phyloP scores from a whole-genome alignment of 192 early-diverging fungal genomes.

The Podila minutissima region DNA sequence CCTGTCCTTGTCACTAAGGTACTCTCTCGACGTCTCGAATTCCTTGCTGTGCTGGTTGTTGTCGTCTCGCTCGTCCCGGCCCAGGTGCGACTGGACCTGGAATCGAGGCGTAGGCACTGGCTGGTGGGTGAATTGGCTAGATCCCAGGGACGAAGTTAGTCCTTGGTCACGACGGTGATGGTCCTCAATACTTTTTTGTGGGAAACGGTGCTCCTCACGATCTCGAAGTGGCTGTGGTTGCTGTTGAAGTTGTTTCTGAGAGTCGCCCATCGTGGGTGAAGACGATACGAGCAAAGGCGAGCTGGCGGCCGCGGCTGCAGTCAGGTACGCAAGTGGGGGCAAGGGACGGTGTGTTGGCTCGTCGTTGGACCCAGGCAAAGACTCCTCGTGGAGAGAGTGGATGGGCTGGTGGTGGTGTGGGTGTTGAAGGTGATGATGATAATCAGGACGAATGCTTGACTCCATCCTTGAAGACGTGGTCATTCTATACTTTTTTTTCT shows the following conservation, averaged over 20 bases:
- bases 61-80: too few species aligned
- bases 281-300: not conserved
- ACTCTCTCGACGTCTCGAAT: too few species aligned
- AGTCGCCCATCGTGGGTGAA: not conserved
- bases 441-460: too few species aligned
- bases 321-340: not conserved
- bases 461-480: too few species aligned
- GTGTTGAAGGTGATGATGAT: too few species aligned
- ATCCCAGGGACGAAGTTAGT: not conserved
- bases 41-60: too few species aligned
- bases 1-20: too few species aligned
- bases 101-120: not conserved
- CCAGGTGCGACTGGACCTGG: not conserved
- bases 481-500: too few species aligned
- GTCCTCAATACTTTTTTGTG: not conserved
- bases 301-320: conserved; percentile 5
- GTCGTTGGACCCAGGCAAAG: too few species aligned
- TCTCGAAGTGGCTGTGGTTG: conserved; percentile 2
- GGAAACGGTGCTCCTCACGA: not conserved
- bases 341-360: too few species aligned
- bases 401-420: too few species aligned
- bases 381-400: too few species aligned
- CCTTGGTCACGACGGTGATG: conserved; percentile 1
- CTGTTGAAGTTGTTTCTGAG: not conserved
- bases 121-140: not conserved